Evolutionary conservation across 768 basidiomycete genomes (phyloP).

Genomic region (Mycena leptocephala): DNA sequence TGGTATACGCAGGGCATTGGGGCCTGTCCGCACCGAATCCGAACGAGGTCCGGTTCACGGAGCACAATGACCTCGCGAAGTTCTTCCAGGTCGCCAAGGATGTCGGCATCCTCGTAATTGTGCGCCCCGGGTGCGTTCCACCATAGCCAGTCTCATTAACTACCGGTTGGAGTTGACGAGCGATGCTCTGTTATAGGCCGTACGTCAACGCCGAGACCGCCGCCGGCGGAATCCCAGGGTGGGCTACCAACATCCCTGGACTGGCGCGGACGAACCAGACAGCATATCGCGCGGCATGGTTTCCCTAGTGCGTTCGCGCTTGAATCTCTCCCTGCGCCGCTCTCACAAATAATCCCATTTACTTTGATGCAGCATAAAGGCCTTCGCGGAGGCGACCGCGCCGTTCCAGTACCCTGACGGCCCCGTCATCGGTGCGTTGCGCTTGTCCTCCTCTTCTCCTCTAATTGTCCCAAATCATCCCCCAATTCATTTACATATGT

Average conservation of each 20-base stretch:
- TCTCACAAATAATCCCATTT: no score
- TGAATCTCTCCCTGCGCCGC: neutral
- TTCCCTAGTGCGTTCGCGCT: constrained; percentile 47
- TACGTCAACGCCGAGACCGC: constrained; percentile 80
- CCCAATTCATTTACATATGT: neutral
- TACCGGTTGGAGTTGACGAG: no score
- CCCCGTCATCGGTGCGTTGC: constrained; percentile 56
- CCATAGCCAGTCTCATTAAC: no score
- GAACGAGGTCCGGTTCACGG: constrained; percentile 71
- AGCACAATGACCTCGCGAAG: constrained; percentile 71
- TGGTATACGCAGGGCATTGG: constrained; percentile 66
- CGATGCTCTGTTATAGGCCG: no score
- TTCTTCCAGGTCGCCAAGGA: constrained; percentile 75
- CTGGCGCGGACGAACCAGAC: constrained; percentile 74
- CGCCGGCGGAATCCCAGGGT: constrained; percentile 68
- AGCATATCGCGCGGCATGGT: constrained; percentile 71
- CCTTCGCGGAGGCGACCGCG: constrained; percentile 50
- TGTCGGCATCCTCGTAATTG: constrained; percentile 74
- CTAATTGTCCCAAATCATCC: neutral
- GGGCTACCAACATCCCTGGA: constrained; percentile 65
- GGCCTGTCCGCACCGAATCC: constrained; percentile 74
- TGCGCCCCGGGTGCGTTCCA: constrained; percentile 73
- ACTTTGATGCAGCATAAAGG: constrained; percentile 38
- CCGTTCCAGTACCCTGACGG: constrained; percentile 62
- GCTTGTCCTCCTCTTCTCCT: no score